These are phyloP conservation scores for Passiflora organensis DNA, from an alignment of 345 rosid genomes.

Conservation along the genomic window DNA sequence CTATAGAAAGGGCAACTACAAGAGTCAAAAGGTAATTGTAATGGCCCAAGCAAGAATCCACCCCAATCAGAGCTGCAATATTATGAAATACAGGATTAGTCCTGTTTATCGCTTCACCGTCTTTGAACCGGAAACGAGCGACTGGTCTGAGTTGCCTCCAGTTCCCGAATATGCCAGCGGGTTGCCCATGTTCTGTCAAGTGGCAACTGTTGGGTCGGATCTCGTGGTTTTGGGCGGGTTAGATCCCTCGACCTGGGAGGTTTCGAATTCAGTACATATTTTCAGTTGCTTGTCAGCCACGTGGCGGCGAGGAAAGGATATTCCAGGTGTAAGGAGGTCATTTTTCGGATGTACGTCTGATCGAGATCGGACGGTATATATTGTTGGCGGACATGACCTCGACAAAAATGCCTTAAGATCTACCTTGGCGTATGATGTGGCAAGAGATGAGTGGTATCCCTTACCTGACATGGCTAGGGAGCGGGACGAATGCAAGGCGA, in stretches of 20 bases:
- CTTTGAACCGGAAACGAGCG: constrained; percentile 50
- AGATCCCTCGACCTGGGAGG: constrained; percentile 60
- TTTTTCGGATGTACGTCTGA: constrained; percentile 72
- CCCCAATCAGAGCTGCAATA: constrained; percentile 12
- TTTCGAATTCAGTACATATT: constrained; percentile 41
- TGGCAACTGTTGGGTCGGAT: constrained; percentile 51
- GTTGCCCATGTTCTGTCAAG: constrained; percentile 58
- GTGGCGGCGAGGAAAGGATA: constrained; percentile 62
- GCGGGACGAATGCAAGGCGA: constrained; percentile 69
- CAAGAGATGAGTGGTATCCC: constrained; percentile 40
- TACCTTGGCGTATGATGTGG: constrained; percentile 55
- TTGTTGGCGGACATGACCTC: constrained; percentile 71
- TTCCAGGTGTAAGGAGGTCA: constrained; percentile 61
- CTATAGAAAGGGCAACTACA: constrained; percentile 25
- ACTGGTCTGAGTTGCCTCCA: constrained; percentile 54
- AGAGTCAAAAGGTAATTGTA: constrained; percentile 44
- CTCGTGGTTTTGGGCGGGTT: constrained; percentile 79
- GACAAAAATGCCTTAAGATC: constrained; percentile 68
- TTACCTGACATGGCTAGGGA: constrained; percentile 67
- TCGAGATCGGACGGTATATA: constrained; percentile 45
- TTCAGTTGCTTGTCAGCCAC: constrained; percentile 42
- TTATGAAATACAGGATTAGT: constrained; percentile 19
- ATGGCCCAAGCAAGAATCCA: constrained; percentile 51
- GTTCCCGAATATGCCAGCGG: constrained; percentile 39
- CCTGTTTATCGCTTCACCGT: constrained; percentile 38